phyloP scores from a whole-genome alignment of 139 green algal species.

The Chlamydomonas sphaeroides region DNA sequence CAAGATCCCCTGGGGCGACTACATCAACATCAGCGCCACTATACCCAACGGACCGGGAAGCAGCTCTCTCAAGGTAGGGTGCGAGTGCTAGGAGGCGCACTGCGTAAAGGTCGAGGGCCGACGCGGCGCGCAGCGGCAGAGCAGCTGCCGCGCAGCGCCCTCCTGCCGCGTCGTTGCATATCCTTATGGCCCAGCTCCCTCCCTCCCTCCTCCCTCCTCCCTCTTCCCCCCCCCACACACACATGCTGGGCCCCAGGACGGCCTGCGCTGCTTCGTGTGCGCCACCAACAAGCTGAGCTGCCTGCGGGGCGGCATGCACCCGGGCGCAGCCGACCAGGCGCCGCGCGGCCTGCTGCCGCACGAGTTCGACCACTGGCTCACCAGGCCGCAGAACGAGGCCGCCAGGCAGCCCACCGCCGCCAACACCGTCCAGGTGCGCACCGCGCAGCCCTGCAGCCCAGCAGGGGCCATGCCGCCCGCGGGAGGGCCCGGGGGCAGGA shows the following conservation, averaged over 20 bases:
- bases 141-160: no score
- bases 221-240: no score
- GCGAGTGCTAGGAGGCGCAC: no score
- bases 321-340: not conserved
- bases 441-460: no score
- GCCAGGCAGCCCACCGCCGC: not conserved
- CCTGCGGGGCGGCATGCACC: constrained; percentile 25
- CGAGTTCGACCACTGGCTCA: constrained; percentile 41
- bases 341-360: constrained; percentile 36
- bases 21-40: not conserved
- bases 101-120: no score
- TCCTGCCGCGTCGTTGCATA: no score
- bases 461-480: no score
- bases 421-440: constrained; percentile 22
- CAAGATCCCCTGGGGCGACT: constrained; percentile 21
- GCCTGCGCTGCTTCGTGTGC: constrained; percentile 12
- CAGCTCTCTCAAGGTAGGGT: no score
- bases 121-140: no score
- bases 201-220: no score
- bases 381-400: not conserved
- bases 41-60: constrained; percentile 19
- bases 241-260: not conserved
- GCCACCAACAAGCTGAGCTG: constrained; percentile 29
- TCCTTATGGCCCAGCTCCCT: no score
- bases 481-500: no score